Evolutionary conservation across 441 rosid species (phyloP).

Genomic region (Omphalea diandra): DNA sequence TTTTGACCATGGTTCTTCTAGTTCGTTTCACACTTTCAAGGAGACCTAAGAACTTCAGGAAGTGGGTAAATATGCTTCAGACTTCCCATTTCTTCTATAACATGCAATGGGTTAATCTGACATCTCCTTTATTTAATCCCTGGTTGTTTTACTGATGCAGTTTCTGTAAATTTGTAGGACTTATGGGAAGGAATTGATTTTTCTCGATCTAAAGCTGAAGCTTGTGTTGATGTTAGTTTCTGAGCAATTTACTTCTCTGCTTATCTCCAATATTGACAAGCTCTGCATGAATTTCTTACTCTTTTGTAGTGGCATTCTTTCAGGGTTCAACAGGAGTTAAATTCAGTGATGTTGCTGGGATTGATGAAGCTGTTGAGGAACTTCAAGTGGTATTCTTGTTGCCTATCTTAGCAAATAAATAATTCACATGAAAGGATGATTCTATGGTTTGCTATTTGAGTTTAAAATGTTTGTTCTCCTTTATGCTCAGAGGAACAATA

Average conservation of each 20-base stretch:
- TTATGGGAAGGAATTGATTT: conserved; percentile 97
- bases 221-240: conserved; percentile 89
- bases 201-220: conserved; percentile 97
- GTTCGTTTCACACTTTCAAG: conserved; percentile 90
- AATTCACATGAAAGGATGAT: neutral
- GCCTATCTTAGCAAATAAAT: conserved; percentile 15
- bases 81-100: conserved; percentile 12
- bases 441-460: neutral
- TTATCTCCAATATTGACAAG: conserved; percentile 12
- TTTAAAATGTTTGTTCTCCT: conserved; percentile 5
- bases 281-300: conserved; percentile 27
- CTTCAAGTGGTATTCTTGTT: conserved; percentile 80
- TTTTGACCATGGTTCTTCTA: conserved; percentile 81
- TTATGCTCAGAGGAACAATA: neutral
- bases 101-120: conserved; percentile 15
- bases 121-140: conserved; percentile 8
- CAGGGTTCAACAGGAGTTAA: conserved; percentile 97
- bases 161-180: conserved; percentile 52
- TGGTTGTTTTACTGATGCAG: conserved; percentile 11
- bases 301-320: conserved; percentile 22
- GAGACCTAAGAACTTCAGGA: conserved; percentile 93
- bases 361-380: conserved; percentile 97
- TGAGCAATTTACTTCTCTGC: conserved; percentile 13
- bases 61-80: conserved; percentile 64
- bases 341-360: conserved; percentile 89